phyloP scores from a whole-genome alignment of 306 rosid species.

The Canavalia gladiata region DNA sequence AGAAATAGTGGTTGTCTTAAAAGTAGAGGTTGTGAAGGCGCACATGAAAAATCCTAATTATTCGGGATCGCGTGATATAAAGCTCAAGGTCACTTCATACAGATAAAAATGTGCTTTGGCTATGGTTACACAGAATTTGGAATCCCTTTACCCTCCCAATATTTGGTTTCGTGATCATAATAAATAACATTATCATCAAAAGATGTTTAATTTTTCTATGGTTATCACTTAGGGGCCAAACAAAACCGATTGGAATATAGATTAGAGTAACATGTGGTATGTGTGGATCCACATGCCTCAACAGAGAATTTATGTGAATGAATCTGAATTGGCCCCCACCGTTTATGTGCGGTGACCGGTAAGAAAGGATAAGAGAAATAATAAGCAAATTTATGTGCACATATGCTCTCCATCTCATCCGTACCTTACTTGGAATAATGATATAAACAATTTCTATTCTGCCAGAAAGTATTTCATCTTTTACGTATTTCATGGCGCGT shows the following conservation, averaged over 20 bases:
- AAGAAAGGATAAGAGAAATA: constrained; percentile 21
- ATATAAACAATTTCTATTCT: constrained; percentile 27
- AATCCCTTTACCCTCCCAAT: constrained; percentile 46
- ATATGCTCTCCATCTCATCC: constrained; percentile 22
- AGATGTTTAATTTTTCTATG: constrained; percentile 39
- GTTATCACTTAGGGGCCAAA: constrained; percentile 31
- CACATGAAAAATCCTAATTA: constrained; percentile 14
- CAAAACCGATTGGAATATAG: constrained; percentile 37
- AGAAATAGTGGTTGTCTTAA: constrained; percentile 42
- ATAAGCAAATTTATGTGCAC: constrained; percentile 22
- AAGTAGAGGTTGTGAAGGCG: constrained; percentile 44
- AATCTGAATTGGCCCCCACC: constrained; percentile 47
- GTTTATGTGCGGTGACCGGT: constrained; percentile 2
- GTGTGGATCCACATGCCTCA: constrained; percentile 45
- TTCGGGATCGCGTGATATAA: constrained; percentile 37
- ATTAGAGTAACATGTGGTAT: constrained; percentile 50
- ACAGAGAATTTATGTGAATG: constrained; percentile 32
- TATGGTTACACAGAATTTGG: constrained; percentile 45
- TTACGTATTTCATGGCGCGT: constrained; percentile 39
- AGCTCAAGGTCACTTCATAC: constrained; percentile 42
- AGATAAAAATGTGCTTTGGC: constrained; percentile 42
- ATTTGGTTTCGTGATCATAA: constrained; percentile 36
- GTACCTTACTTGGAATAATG: constrained; percentile 35
- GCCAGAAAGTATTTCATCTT: constrained; percentile 53
- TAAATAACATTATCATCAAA: constrained; percentile 44